Conservation (phyloP, 352 stramenopile genomes). For the Phytophthora boehmeriae region DNA sequence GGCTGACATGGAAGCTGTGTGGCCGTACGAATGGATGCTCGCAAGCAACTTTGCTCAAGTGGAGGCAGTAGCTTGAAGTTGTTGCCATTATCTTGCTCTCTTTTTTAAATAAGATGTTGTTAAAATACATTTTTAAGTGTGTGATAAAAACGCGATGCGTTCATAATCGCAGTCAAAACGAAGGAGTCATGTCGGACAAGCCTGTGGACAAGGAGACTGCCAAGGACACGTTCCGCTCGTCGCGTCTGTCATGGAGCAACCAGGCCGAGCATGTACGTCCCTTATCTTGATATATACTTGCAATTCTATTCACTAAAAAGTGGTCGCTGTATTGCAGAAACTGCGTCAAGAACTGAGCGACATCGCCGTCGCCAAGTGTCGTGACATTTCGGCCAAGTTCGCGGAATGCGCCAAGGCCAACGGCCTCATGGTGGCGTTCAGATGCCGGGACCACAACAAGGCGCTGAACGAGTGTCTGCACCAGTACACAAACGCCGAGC, state of each 20-base stretch:
- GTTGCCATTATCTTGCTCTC: too few relatives aligned
- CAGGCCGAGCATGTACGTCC: slow-evolving; percentile 78
- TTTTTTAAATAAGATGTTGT: too few relatives aligned
- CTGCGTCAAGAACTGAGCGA: slow-evolving; percentile 82
- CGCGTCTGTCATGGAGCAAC: slow-evolving; percentile 84
- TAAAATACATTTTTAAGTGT: too few relatives aligned
- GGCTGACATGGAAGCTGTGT: slow-evolving; percentile 14
- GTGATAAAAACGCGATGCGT: slow-evolving; percentile 14
- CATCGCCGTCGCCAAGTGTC: slow-evolving; percentile 84
- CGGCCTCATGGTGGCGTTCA: slow-evolving; percentile 73
- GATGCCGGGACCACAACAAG: slow-evolving; percentile 74
- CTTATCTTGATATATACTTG: neutral
- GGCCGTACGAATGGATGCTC: slow-evolving; percentile 9
- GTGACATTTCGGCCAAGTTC: slow-evolving; percentile 57
- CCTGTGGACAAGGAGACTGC: slow-evolving; percentile 73
- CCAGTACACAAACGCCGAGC: slow-evolving; percentile 78
- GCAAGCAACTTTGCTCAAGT: neutral
- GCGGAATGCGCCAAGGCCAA: slow-evolving; percentile 71
- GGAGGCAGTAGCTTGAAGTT: slow-evolving; percentile 18
- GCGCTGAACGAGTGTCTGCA: slow-evolving; percentile 84
- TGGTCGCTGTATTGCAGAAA: slow-evolving; percentile 46
- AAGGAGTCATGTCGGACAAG: slow-evolving; percentile 40
- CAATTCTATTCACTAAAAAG: slow-evolving; percentile 2
- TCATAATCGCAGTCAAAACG: slow-evolving; percentile 4
- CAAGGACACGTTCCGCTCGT: slow-evolving; percentile 76